These are phyloP conservation scores for Phalaenopsis equestris DNA, from an alignment of 106 monocot genomes.

Conservation along the genomic window DNA sequence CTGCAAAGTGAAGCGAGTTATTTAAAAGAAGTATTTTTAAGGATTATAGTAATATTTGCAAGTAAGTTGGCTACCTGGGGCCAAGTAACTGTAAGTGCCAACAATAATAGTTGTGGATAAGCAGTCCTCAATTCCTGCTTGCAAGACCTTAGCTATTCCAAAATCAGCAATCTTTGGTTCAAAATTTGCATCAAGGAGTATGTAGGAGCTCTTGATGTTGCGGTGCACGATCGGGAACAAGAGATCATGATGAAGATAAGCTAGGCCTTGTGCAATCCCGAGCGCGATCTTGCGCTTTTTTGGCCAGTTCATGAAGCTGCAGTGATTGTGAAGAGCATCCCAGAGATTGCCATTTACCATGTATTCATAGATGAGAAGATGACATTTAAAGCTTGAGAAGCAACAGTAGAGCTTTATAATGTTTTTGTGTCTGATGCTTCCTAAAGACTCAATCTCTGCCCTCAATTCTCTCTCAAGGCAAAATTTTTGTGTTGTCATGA, in stretches of 20 bases:
- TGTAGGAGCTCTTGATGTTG: constrained; percentile 85
- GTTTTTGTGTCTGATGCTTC: constrained; percentile 95
- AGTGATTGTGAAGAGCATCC: constrained; percentile 66
- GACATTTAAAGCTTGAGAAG: constrained; percentile 60
- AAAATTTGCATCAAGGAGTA: constrained; percentile 75
- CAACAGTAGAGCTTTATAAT: constrained; percentile 94
- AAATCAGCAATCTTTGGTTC: constrained; percentile 97
- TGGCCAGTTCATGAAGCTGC: constrained; percentile 67
- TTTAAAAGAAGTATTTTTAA: not conserved
- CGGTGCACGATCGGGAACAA: constrained; percentile 77
- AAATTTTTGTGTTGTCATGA: constrained; percentile 34
- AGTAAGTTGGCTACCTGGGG: constrained; percentile 51
- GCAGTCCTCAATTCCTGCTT: constrained; percentile 36
- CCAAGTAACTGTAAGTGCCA: constrained; percentile 86
- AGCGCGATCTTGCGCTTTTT: constrained; percentile 65
- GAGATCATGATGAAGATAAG: constrained; percentile 89
- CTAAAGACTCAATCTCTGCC: constrained; percentile 75
- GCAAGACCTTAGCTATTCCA: constrained; percentile 86
- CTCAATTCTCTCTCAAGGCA: constrained; percentile 50
- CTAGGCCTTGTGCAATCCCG: constrained; percentile 80
- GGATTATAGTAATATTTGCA: not conserved
- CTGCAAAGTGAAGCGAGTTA: constrained; percentile 18
- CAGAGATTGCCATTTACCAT: constrained; percentile 93
- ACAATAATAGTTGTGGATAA: constrained; percentile 54
- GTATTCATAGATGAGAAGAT: constrained; percentile 88